These are phyloP conservation scores for Pseudogymnoascus verrucosus DNA, from an alignment of 2,329 filamentous ascomycete genomes.

Conservation along the genomic window DNA sequence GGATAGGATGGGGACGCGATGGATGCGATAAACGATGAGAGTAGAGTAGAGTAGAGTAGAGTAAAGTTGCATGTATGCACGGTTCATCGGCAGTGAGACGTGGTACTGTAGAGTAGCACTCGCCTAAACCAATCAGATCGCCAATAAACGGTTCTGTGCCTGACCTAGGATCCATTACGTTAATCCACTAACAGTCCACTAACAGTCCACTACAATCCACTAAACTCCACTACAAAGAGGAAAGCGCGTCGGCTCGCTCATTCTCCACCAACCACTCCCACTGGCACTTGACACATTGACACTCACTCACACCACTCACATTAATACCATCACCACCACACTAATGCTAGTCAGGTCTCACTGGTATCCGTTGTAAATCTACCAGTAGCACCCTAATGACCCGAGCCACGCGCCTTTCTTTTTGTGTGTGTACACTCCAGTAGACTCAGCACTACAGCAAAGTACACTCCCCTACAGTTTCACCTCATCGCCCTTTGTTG, in stretches of 20 bases:
- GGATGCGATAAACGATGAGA: background rate
- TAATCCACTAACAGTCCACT: background rate
- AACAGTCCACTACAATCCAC: no score
- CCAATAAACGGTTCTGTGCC: background rate
- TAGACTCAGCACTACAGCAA: no score
- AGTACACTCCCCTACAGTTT: background rate
- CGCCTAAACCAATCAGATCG: no score
- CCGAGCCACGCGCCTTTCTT: background rate
- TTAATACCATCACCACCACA: no score
- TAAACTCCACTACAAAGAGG: no score
- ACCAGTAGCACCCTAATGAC: background rate
- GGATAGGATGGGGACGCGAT: background rate
- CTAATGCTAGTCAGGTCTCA: no score
- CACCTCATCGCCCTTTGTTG: background rate
- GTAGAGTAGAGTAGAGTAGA: background rate
- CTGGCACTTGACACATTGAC: conserved; percentile 4
- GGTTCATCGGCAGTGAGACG: background rate
- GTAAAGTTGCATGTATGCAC: background rate
- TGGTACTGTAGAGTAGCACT: background rate
- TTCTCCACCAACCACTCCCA: background rate
- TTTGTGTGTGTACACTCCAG: no score
- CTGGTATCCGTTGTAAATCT: no score
- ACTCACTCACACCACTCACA: background rate
- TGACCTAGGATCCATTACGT: background rate
- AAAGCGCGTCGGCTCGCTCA: background rate